Conservation (phyloP, 2,329 filamentous ascomycete genomes). For the Alternaria brassicae region DNA sequence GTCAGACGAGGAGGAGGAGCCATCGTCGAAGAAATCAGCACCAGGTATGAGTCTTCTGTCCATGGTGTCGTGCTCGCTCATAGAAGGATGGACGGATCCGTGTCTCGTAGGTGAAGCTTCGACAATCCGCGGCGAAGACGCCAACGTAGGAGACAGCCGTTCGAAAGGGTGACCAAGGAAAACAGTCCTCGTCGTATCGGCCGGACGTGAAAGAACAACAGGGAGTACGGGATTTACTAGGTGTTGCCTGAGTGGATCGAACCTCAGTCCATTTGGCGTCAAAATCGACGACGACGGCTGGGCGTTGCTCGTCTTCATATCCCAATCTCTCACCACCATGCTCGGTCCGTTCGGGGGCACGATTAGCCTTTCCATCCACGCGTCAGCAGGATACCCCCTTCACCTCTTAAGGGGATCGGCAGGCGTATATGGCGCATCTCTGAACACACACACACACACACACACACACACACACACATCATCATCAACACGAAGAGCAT, state of each 20-base stretch:
- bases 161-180: slow-evolving; percentile 36
- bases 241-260: slow-evolving; percentile 19
- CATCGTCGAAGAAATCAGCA: slow-evolving; percentile 41
- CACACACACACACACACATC: too few species aligned
- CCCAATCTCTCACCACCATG: background rate
- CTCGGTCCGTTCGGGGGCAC: background rate
- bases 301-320: slow-evolving; percentile 12
- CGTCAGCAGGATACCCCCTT: slow-evolving; percentile 6
- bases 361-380: background rate
- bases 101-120: slow-evolving; percentile 28
- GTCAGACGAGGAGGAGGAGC: slow-evolving; percentile 32
- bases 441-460: too few species aligned
- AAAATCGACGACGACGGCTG: background rate
- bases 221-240: slow-evolving; percentile 14
- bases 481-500: slow-evolving; percentile 6
- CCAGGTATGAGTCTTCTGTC: slow-evolving; percentile 26
- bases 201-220: slow-evolving; percentile 12
- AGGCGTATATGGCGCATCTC: background rate
- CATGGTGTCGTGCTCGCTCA: slow-evolving; percentile 34
- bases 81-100: slow-evolving; percentile 32
- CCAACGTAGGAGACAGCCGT: slow-evolving; percentile 38
- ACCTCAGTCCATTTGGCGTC: slow-evolving; percentile 1
- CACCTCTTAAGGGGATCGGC: background rate
- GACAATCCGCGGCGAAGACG: slow-evolving; percentile 39
- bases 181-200: slow-evolving; percentile 27